Base-by-base conservation (phyloP, 1,139 yeast species). In the Blastobotrys serpentis region DNA sequence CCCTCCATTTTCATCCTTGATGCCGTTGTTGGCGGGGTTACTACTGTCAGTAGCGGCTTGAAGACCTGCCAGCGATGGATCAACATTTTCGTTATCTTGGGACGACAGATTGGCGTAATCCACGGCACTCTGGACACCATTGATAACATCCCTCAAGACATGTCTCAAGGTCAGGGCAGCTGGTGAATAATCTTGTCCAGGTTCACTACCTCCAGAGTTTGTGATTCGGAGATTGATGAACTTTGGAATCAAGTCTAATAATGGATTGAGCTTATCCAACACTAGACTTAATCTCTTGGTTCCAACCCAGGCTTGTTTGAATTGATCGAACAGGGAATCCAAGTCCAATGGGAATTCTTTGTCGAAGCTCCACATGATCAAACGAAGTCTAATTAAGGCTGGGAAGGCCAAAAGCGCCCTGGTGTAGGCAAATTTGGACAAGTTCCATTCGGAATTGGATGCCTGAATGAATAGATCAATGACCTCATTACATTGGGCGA, bases 281-380 rank as follows among this genome's bases (percentile, higher is more conserved):
- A 30, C 34, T 6, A 30, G 13, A 14, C 34, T 30, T 6, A 14
- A 5, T 13, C 34, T 7, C n/a, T 30, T 30, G 26, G 8, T 23
- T 5, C 26, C 26, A 5, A n/a, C 14, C 42, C 42, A 38, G 19
- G 42, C 26, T 21, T 38, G 30, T 21, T 38, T 38, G 42, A 38
- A 21, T 19, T 38, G 42, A n/a, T 16, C 16, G 32, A 21, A 38
- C 16, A 38, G 23, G 2, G 19, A 3, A 21, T 38, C 42, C 21
- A 38, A 32, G 21, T 38, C 42, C n/a, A 23, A 18, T 13, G 23
- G 30, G 19, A 38, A 38, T 11, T 38, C 32, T 32, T 38, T 22
- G 19, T 26, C 42, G 5, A 38, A 25, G n/a, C 42, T 38, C 42
- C 42, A 38, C 30, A 21, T 22, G 32, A 26, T 25, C n/a, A 38